Percentiles rank a stretch among this genome's conserved stretches.
Conservation (phyloP, 305 asterid species). For the Fraxinus dipetala region DNA sequence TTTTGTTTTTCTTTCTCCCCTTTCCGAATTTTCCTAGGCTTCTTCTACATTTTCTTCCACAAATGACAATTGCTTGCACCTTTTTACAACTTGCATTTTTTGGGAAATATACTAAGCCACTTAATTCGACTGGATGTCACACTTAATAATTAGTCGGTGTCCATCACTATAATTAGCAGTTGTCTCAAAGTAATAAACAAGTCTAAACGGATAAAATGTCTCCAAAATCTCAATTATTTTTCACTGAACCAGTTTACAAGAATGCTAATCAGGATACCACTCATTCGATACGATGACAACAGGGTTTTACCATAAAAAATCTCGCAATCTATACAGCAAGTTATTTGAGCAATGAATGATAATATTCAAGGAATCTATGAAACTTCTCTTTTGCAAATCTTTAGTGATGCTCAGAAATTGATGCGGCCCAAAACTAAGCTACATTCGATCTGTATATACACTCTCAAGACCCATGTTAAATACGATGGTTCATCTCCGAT, state of each 20-base stretch:
- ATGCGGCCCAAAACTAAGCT: slow-evolving; percentile 25
- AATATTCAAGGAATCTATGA: slow-evolving; percentile 13
- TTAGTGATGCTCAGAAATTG: slow-evolving; percentile 19
- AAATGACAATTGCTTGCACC: neutral
- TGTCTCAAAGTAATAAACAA: neutral
- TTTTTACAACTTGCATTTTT: neutral
- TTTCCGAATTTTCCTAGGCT: neutral
- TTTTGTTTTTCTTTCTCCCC: neutral
- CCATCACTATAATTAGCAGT: neutral
- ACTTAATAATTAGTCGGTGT: neutral
- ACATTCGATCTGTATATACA: slow-evolving; percentile 32
- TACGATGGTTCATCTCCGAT: slow-evolving; percentile 19
- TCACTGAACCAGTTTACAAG: neutral
- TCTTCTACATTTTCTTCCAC: neutral
- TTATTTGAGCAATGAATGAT: slow-evolving; percentile 24
- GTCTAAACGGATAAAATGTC: neutral
- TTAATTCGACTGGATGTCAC: neutral
- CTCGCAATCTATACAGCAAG: slow-evolving; percentile 26
- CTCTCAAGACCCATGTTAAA: slow-evolving; percentile 28
- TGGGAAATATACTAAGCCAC: neutral
- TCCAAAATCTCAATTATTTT: neutral
- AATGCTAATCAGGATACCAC: neutral
- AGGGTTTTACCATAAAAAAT: slow-evolving; percentile 20
- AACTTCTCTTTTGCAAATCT: slow-evolving; percentile 20
- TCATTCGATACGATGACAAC: neutral